These are phyloP conservation scores for Fraxinus floribunda DNA, from an alignment of 305 asterid genomes.

Conservation along the genomic window DNA sequence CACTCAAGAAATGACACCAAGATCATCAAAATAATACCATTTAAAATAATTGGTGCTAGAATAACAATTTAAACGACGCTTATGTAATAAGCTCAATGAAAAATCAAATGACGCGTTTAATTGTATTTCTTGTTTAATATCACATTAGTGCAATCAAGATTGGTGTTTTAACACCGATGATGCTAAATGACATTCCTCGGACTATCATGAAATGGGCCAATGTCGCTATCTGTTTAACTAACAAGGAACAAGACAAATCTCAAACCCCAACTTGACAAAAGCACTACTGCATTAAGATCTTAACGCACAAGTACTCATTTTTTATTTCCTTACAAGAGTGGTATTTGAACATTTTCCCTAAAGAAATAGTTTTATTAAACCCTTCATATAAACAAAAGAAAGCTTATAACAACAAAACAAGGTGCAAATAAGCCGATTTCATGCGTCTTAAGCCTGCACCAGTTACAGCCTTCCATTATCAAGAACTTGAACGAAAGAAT, in stretches of 20 bases:
- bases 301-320: neutral
- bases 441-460: neutral
- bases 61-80: too few species aligned
- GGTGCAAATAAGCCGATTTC: conserved; percentile 3
- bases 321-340: conserved; percentile 27
- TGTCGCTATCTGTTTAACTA: neutral
- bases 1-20: too few species aligned
- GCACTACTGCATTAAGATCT: neutral
- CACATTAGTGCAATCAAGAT: too few species aligned
- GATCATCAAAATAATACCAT: too few species aligned
- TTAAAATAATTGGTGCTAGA: too few species aligned
- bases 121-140: too few species aligned
- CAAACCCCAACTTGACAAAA: neutral
- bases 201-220: neutral
- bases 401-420: conserved; percentile 9
- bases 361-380: conserved; percentile 7
- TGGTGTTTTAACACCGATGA: too few species aligned
- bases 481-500: neutral
- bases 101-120: too few species aligned
- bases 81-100: too few species aligned
- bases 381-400: conserved; percentile 27
- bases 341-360: neutral
- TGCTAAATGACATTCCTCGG: neutral
- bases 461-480: conserved; percentile 10
- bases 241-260: neutral